Evolutionary conservation across 2,329 filamentous ascomycete species (phyloP).

Genomic region (Aureobasidium sp.): DNA sequence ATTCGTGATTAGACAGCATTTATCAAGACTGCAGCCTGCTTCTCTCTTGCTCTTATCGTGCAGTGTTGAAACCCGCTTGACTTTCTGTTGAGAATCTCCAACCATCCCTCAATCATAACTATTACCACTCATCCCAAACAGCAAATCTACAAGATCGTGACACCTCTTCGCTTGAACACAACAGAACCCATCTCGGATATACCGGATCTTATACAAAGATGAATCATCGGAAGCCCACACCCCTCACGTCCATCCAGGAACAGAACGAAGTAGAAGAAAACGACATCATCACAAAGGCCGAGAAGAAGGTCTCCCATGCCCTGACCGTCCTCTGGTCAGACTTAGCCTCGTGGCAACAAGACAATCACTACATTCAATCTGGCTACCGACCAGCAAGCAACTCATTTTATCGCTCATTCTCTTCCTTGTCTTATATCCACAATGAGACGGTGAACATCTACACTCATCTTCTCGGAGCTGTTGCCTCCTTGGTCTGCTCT

Average conservation of each 20-base stretch:
- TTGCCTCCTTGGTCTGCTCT: conserved; percentile 47
- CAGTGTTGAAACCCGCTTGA: background rate
- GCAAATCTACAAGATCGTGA: background rate
- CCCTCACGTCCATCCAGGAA: background rate
- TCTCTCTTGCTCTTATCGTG: background rate
- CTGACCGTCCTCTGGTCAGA: conserved; percentile 40
- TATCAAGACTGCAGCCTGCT: background rate
- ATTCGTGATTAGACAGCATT: background rate
- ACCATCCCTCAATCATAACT: background rate
- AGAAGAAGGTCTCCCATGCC: conserved; percentile 31
- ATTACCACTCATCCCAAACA: background rate
- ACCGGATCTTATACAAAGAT: background rate
- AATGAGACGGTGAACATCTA: conserved; percentile 67
- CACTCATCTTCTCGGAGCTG: conserved; percentile 59
- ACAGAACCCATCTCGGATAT: background rate
- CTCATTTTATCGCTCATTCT: conserved; percentile 51
- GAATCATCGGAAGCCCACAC: background rate
- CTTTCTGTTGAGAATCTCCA: background rate
- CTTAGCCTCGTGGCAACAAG: conserved; percentile 40
- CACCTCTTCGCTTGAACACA: background rate
- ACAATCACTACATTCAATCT: conserved; percentile 61
- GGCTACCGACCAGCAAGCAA: conserved; percentile 57
- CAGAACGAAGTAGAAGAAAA: background rate
- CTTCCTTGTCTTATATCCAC: conserved; percentile 55
- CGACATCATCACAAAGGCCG: conserved; percentile 15